Evolutionary conservation across 768 basidiomycete species (phyloP).

Genomic region (Crucibulum laeve): DNA sequence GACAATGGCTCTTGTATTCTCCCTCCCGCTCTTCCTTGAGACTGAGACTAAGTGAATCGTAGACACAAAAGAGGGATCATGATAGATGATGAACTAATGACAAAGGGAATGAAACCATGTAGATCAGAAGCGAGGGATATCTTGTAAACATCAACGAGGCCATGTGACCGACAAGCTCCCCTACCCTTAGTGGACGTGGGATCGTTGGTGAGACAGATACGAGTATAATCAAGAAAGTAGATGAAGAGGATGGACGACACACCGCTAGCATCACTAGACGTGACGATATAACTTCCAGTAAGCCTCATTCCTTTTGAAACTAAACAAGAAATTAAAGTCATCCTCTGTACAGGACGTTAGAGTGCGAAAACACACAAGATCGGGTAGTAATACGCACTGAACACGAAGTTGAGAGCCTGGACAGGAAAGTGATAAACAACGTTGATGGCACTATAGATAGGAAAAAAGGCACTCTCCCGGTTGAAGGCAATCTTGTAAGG

Average conservation of each 20-base stretch:
- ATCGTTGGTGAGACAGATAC: conserved; percentile 98
- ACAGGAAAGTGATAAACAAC: conserved; percentile 99
- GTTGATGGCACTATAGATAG: conserved; percentile 98
- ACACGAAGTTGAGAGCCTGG: conserved; percentile 99
- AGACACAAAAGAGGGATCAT: conserved; percentile 99
- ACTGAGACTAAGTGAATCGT: conserved; percentile 91
- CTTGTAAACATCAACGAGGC: conserved; percentile 93
- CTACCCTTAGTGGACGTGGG: conserved; percentile 95
- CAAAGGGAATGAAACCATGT: conserved; percentile 98
- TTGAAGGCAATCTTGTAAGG: conserved; percentile 98
- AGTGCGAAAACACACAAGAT: neutral
- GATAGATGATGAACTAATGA: conserved; percentile 99
- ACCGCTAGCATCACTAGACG: conserved; percentile 99
- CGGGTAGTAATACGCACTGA: conserved; percentile 63
- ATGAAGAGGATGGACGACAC: conserved; percentile 98
- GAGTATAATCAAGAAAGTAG: conserved; percentile 99
- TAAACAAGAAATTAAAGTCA: conserved; percentile 98
- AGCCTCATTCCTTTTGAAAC: conserved; percentile 97
- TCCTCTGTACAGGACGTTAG: conserved; percentile 58
- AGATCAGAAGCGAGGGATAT: conserved; percentile 98
- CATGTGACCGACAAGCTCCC: conserved; percentile 94
- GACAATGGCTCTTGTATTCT: too few species aligned
- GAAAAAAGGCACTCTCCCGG: conserved; percentile 93
- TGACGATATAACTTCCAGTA: conserved; percentile 98
- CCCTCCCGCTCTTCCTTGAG: too few species aligned